Conservation (phyloP, 2,329 filamentous ascomycete genomes). For the Xylogone sp. region DNA sequence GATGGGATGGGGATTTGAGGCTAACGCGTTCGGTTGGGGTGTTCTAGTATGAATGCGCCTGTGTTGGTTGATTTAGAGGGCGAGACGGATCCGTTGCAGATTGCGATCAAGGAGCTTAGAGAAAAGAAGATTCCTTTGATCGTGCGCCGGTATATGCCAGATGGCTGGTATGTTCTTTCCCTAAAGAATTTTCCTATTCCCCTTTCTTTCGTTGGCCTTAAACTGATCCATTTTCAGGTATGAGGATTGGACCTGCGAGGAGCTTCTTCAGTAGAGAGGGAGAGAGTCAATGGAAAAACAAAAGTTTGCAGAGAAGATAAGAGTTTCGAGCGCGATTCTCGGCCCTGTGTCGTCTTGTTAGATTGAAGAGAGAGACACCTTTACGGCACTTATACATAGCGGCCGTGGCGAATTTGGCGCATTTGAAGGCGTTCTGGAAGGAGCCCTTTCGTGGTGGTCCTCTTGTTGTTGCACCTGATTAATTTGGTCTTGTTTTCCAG, state of each 20-base stretch:
- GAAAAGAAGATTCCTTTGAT: slow-evolving; percentile 99
- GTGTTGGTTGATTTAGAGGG: slow-evolving; percentile 95
- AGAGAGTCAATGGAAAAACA: slow-evolving; percentile 2
- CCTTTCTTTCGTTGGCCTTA: not conserved
- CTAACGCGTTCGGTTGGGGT: not conserved
- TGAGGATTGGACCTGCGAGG: slow-evolving; percentile 99
- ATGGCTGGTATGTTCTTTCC: slow-evolving; percentile 80
- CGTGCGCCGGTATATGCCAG: slow-evolving; percentile 89
- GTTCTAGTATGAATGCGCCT: slow-evolving; percentile 96
- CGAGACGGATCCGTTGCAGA: slow-evolving; percentile 95
- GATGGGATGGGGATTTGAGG: too few relatives aligned
- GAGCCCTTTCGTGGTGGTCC: not conserved
- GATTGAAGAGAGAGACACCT: too few relatives aligned
- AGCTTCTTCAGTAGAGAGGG: slow-evolving; percentile 56
- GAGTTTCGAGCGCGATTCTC: not conserved
- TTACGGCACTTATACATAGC: not conserved
- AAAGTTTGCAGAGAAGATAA: not conserved
- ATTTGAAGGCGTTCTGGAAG: not conserved
- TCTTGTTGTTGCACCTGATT: not conserved
- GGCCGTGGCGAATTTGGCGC: not conserved
- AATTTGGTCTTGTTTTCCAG: not conserved
- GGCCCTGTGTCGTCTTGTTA: not conserved
- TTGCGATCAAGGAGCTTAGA: slow-evolving; percentile 93
- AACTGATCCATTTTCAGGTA: slow-evolving; percentile 44
- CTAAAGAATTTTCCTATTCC: not conserved